Base-by-base conservation (phyloP, 2,329 filamentous ascomycete species). In the Aureobasidium musti region DNA sequence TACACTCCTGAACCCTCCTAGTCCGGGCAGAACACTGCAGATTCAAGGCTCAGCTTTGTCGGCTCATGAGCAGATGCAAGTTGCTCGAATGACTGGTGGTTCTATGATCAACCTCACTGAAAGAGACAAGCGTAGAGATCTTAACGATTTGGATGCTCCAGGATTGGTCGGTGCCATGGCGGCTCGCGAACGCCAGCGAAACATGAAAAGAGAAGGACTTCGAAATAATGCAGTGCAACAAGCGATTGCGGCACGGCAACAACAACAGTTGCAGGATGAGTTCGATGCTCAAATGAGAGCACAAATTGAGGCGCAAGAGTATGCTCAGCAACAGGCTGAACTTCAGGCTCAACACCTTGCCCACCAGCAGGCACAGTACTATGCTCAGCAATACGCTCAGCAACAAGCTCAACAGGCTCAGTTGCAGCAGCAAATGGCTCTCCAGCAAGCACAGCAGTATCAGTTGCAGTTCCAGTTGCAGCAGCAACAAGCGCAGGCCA, bases 61-160 rank as follows among this genome's bases (percentile, higher is more conserved):
- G 23, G 92, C 92, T 21, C 87, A 90, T 19, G 92, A 97, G 77
- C 92, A 96, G 75, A 91, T 96, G 77, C 89, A 96, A 71, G 85
- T 96, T n/a, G 91, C 92, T 11, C 87, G 90, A 43, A 83, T 91
- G 71, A 96, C 92, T 0, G 90, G 91, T 0, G 88, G 87, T 0
- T 90, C 92, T 0, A 81, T 96, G 59, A 85, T 96, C 71, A 87
- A 85, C 67, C 81, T 96, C 74, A 84, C 84, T 5, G 77, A 75
- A 43, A 84, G 84, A 59, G 82, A 82, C 60, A 63, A 68, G 41
- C 53, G 49, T 13, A 71, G 70, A 45, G 68, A 73, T 41, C 50
- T 68, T 28, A 67, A 73, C 6, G 84, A 83, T 68, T 65, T 69
- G 37, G 50, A 66, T 35, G 66, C 68, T 23, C 69, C 73, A 17